Base-by-base conservation (phyloP, 1,284 basidiomycete genomes). In the Sanguinoderma infundibulare region DNA sequence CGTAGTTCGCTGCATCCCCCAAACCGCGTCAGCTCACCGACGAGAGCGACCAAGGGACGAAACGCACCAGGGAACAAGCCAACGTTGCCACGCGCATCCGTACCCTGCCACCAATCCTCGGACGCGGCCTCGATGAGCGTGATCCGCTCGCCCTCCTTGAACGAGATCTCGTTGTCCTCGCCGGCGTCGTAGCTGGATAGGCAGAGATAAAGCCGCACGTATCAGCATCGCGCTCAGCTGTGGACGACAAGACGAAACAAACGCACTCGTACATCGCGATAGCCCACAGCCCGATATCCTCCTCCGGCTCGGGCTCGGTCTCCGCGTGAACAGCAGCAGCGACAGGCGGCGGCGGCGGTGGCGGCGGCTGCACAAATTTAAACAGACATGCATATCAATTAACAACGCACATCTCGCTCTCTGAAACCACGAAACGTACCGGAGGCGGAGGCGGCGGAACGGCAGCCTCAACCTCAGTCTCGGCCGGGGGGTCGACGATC, bases 31-130 rank as follows among this genome's bases (percentile, higher is more conserved):
- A 49, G 34, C 39, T 22, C 38, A 35, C 38, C 5, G 59, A 55
- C 30, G 15, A 8, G 3, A 56, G 30, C 57, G 53, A 52, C 34
- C 30, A 7, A 59, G 42, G 44, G 14, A 7, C 0, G 6, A 7
- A 17, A 81, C 86, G 67, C 71, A 91, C 91, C 90, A 66, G 95
- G 95, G 87, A 98, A 96, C 65, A 95, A 78, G 14, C 94, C 95
- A 56, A 82, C 74, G 47, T 83, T 77, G 1, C 92, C 94, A 58
- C 84, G 76, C 46, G 73, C 60, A 64, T 85, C 83, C 66, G 77
- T 84, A 1, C 95, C 95, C 67, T 89, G 83, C 95, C 95, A 97
- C 95, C 95, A 97, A 67, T 95, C 94, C 20, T 95, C 92, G 60
- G 81, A 89, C 24, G 82, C 83, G 50, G 86, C 84, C 72, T 91